phyloP scores from a whole-genome alignment of 306 rosid genomes.

The Cotoneaster glaucophyllus region DNA sequence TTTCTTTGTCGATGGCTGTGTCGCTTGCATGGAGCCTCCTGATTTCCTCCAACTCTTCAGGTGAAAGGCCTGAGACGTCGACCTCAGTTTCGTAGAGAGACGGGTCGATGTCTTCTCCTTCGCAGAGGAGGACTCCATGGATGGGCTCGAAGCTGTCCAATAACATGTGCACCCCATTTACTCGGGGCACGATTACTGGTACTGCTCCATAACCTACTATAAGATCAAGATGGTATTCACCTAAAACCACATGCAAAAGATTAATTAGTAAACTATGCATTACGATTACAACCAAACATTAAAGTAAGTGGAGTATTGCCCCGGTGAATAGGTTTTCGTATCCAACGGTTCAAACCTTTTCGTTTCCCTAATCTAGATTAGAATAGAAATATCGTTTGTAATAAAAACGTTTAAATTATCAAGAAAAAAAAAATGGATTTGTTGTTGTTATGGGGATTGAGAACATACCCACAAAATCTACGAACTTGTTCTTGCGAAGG shows the following conservation, averaged over 20 bases:
- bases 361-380: too few species aligned
- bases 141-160: conserved; percentile 88
- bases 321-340: too few species aligned
- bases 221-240: conserved; percentile 93
- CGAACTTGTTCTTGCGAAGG: conserved; percentile 94
- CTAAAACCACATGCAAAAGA: conserved; percentile 21
- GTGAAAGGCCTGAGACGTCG: conserved; percentile 44
- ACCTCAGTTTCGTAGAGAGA: conserved; percentile 58
- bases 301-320: too few species aligned
- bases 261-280: neutral
- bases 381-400: too few species aligned
- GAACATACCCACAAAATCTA: conserved; percentile 76
- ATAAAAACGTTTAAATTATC: neutral
- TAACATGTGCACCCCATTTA: conserved; percentile 67
- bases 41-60: conserved; percentile 65
- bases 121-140: conserved; percentile 92
- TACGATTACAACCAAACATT: neutral
- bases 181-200: conserved; percentile 85
- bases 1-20: conserved; percentile 73
- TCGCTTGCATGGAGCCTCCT: conserved; percentile 70
- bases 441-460: neutral
- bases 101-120: conserved; percentile 96
- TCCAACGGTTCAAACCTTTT: too few species aligned
- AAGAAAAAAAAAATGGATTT: neutral
- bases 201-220: conserved; percentile 78